Conservation (phyloP, 2,329 filamentous ascomycete species). For the Ascochyta fabae region DNA sequence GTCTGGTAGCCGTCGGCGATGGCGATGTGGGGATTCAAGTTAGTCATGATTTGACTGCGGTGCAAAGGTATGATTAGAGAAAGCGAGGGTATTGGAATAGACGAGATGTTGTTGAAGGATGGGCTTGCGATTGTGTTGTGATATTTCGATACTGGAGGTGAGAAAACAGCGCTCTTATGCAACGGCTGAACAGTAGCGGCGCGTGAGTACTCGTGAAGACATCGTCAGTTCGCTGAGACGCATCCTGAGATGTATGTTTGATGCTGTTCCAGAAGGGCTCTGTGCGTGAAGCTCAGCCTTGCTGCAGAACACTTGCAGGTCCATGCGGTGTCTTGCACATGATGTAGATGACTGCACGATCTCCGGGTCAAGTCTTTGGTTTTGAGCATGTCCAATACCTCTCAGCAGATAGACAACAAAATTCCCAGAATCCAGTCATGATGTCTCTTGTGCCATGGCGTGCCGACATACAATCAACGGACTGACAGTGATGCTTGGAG, state of each 20-base stretch:
- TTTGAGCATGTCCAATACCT: too few relatives aligned
- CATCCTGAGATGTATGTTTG: neutral
- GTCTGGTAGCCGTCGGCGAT: neutral
- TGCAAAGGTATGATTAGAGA: neutral
- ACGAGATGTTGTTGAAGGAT: neutral
- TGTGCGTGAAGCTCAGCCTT: neutral
- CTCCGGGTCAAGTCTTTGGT: too few relatives aligned
- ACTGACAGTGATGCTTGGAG: too few relatives aligned
- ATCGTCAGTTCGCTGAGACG: neutral
- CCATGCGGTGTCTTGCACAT: neutral
- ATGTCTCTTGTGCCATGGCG: too few relatives aligned
- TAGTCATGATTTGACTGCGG: neutral
- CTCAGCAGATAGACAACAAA: too few relatives aligned
- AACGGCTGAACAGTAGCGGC: neutral
- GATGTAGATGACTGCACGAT: neutral
- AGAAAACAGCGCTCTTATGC: neutral
- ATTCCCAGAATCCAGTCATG: too few relatives aligned
- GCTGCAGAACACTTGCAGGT: constrained; percentile 1
- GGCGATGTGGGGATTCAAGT: neutral
- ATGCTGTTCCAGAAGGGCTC: neutral
- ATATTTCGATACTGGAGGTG: neutral
- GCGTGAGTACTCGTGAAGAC: neutral
- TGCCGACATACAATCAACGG: too few relatives aligned
- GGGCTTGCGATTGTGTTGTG: neutral
- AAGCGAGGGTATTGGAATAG: neutral